Conservation (phyloP, 1,139 yeast species). For the Suhomyces guaymorum region DNA sequence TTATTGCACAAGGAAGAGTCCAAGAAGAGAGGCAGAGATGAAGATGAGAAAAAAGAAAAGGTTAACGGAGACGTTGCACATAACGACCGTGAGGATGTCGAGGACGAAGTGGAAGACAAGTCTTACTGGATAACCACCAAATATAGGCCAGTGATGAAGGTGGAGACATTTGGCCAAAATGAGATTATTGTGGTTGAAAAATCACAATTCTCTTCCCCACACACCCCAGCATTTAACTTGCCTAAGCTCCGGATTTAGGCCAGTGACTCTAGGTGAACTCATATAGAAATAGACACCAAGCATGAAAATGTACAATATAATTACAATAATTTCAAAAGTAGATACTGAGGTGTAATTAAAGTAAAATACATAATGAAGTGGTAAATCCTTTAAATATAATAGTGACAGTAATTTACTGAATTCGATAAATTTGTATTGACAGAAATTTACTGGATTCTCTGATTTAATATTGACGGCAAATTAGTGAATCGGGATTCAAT, state of each 20-base stretch:
- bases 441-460: too few species aligned
- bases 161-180: constrained; percentile 51
- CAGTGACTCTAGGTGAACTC: too few species aligned
- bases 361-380: too few species aligned
- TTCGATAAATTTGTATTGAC: too few species aligned
- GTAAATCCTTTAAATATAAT: too few species aligned
- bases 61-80: constrained; percentile 26
- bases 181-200: constrained; percentile 78
- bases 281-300: background rate
- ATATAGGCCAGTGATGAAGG: constrained; percentile 72
- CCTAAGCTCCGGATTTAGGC: constrained; percentile 59
- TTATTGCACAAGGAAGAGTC: constrained; percentile 33
- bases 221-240: constrained; percentile 75
- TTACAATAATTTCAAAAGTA: too few species aligned
- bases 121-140: constrained; percentile 78
- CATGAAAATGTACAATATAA: background rate
- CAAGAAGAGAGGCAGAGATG: constrained; percentile 66
- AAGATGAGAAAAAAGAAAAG: constrained; percentile 38
- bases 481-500: too few species aligned
- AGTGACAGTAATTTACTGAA: too few species aligned
- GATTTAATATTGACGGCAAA: background rate
- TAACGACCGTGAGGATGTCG: constrained; percentile 17
- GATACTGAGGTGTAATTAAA: too few species aligned
- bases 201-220: constrained; percentile 62
- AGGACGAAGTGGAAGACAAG: constrained; percentile 20